Evolutionary conservation across 2,329 filamentous ascomycete genomes (phyloP), one percentile per base, ranked within the genome.

Genomic region (Penicillium nordicum): DNA sequence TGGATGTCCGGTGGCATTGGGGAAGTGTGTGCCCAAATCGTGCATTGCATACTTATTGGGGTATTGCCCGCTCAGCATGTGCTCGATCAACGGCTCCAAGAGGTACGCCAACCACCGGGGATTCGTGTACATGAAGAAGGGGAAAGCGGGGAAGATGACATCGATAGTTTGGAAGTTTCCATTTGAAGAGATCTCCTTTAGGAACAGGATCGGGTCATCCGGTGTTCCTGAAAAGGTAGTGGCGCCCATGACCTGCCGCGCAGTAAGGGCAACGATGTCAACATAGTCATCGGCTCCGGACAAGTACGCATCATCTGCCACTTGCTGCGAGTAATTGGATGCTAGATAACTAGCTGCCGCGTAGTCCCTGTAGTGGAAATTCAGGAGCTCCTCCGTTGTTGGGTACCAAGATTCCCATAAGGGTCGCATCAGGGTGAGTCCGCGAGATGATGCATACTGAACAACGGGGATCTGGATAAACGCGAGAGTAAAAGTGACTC

Each of bases 161-260:
- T 93, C 89, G 11, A 94, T 88, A 0, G 90, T 94, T 69, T 94
- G 90, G 72, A 87, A 87, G 67, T 95, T 93, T 4, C 90, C 90
- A 65, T 93, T 89, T 2, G 88, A 92, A 1, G 88, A 91, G 54
- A 94, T 93, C 71, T 94, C 90, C 69, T 94, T 94, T 58, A 93
- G 76, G 74, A 94, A 94, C 23, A 94, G 72, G 41, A 93, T 81
- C 0, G 88, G 88, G 59, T 85, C 80, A 4, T 90, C 83, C 4
- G 84, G 82, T 21, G 89, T 88, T 42, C 88, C 84, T 7, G 88
- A 83, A 68, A 92, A 89, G 61, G 87, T 86, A 2, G 88, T 90
- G 1, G 88, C 90, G 7, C 90, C 90, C 69, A 94, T 80, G 14
- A 90, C 88, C 69, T 95, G 90, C 44, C 90, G 84, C 48, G 90